A percentile compares a stretch with the other conserved stretches of the same genome.
Conservation (phyloP, 805 yeast species). For the Yamadazyma scolyti region DNA sequence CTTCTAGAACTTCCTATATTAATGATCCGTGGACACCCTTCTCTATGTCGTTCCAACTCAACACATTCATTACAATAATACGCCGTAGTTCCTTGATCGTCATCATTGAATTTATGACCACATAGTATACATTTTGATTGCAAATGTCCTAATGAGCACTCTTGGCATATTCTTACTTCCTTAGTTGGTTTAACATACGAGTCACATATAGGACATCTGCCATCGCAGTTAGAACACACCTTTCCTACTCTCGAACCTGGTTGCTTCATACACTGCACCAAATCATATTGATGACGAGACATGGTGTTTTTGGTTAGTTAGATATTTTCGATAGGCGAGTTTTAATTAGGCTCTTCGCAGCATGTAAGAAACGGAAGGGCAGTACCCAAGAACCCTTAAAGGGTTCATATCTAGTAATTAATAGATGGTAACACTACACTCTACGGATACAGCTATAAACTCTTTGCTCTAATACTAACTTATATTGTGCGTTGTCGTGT, state of each 20-base stretch:
- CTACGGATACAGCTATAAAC: no score
- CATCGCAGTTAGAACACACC: constrained; percentile 84
- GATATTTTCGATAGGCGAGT: no score
- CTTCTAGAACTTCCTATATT: constrained; percentile 76
- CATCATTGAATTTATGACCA: constrained; percentile 57
- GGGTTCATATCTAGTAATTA: no score
- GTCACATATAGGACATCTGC: constrained; percentile 88
- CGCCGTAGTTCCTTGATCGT: constrained; percentile 46
- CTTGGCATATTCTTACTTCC: constrained; percentile 73
- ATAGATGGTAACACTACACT: no score
- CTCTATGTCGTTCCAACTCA: constrained; percentile 70
- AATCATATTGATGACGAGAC: constrained; percentile 89
- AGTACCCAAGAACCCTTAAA: no score
- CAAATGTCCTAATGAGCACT: constrained; percentile 72
- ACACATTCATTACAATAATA: constrained; percentile 87
- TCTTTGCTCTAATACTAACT: no score
- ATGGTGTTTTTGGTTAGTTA: no score
- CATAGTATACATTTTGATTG: constrained; percentile 76
- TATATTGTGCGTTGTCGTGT: no score
- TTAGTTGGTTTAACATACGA: constrained; percentile 71
- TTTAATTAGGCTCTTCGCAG: no score
- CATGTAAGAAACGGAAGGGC: no score
- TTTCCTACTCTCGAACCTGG: constrained; percentile 73
- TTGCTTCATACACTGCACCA: constrained; percentile 77
- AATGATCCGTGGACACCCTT: constrained; percentile 86